Evolutionary conservation across 352 stramenopile genomes (phyloP).

Genomic region (Phytopythium vexans): DNA sequence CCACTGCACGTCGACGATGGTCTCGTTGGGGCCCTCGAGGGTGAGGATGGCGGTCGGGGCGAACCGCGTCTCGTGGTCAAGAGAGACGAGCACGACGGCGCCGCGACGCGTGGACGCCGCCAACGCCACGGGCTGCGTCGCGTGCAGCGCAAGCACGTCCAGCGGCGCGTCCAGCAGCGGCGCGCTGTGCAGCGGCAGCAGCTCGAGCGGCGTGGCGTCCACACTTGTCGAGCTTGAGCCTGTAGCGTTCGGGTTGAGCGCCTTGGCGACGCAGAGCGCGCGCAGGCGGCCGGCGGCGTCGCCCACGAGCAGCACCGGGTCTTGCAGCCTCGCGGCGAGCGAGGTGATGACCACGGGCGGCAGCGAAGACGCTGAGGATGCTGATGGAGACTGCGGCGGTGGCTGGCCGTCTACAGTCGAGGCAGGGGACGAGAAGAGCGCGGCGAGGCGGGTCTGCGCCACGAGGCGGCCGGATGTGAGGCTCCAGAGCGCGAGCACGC

Average conservation of each 20-base stretch:
- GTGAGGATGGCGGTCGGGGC: conserved; percentile 49
- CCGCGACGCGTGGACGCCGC: conserved; percentile 45
- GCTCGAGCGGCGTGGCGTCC: conserved; percentile 33
- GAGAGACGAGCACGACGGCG: conserved; percentile 52
- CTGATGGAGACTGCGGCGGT: not conserved
- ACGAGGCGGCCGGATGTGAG: conserved; percentile 40
- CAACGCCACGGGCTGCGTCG: conserved; percentile 48
- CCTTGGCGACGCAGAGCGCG: conserved; percentile 48
- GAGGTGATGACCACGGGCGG: conserved; percentile 37
- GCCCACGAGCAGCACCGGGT: conserved; percentile 61
- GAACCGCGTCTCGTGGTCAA: conserved; percentile 76
- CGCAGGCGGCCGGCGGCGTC: conserved; percentile 58
- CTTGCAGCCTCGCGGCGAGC: conserved; percentile 34
- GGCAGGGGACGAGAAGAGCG: conserved; percentile 27
- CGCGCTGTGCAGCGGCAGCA: conserved; percentile 58
- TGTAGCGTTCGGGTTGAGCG: conserved; percentile 22
- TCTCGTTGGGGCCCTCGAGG: conserved; percentile 32
- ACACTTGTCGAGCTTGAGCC: conserved; percentile 2
- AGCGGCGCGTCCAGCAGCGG: conserved; percentile 41
- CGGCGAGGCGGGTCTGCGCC: conserved; percentile 29
- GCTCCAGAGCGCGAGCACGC: conserved; percentile 49
- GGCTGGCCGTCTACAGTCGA: not conserved
- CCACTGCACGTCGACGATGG: conserved; percentile 60
- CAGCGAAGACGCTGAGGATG: not conserved
- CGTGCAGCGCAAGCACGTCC: conserved; percentile 59